Percentiles rank a stretch among this genome's conserved stretches.
These are phyloP conservation scores for Ophiostoma fasciatum DNA, from an alignment of 2,329 filamentous ascomycete species.

Conservation along the genomic window DNA sequence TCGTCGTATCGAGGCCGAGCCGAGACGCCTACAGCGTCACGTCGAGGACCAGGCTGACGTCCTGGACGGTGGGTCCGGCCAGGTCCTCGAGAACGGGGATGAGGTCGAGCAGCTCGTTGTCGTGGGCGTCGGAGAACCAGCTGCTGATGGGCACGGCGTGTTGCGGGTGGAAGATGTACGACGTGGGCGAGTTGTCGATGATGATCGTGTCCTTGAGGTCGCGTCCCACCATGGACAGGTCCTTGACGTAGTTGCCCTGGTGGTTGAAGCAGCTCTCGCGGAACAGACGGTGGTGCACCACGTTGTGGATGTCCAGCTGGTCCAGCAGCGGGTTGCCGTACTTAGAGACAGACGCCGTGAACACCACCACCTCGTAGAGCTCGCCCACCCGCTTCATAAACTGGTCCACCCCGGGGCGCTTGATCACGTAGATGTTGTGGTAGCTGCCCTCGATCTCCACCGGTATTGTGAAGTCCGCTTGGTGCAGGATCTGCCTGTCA, in stretches of 20 bases:
- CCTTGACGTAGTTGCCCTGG: conserved; percentile 98
- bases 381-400: conserved; percentile 99
- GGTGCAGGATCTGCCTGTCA: conserved; percentile 64
- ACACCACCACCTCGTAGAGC: conserved; percentile 95
- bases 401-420: conserved; percentile 92
- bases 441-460: conserved; percentile 98
- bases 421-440: conserved; percentile 99
- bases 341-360: conserved; percentile 97
- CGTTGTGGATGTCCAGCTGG: conserved; percentile 91
- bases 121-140: conserved; percentile 99
- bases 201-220: conserved; percentile 97
- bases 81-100: conserved; percentile 98
- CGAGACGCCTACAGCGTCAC: conserved; percentile 67
- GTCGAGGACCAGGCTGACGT: conserved; percentile 95
- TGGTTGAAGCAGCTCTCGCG: conserved; percentile 98
- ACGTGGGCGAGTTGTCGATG: conserved; percentile 98
- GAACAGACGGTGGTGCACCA: conserved; percentile 92
- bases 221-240: conserved; percentile 89
- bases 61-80: conserved; percentile 72
- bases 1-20: no score
- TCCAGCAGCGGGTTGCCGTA: conserved; percentile 94
- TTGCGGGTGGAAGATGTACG: conserved; percentile 98
- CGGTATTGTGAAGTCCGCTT: conserved; percentile 97
- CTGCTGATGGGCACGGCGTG: conserved; percentile 98
- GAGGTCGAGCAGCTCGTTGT: conserved; percentile 93